phyloP scores from a whole-genome alignment of 2,329 filamentous ascomycete genomes.

The Colletotrichum chrysophilum region DNA sequence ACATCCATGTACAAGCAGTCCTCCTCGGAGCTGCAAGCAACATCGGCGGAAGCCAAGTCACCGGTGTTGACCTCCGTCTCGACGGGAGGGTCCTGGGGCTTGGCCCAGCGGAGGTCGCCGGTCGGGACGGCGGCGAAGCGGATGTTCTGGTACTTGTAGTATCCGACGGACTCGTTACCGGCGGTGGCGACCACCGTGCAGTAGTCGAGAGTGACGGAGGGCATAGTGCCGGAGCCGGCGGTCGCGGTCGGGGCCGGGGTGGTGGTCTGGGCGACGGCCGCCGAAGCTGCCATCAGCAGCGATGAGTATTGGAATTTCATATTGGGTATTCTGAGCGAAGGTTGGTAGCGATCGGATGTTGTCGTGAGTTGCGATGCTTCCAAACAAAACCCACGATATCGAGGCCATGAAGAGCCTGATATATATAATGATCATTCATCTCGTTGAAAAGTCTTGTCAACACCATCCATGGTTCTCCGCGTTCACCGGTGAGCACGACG shows the following conservation, averaged over 20 bases:
- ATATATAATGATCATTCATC: neutral
- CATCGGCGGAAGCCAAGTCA: neutral
- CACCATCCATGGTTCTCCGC: neutral
- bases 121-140: constrained; percentile 27
- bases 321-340: neutral
- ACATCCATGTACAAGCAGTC: neutral
- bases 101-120: constrained; percentile 24
- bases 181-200: neutral
- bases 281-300: neutral
- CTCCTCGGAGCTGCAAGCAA: neutral
- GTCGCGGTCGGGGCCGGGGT: neutral
- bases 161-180: neutral
- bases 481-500: neutral
- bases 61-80: constrained; percentile 4
- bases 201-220: constrained; percentile 4
- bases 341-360: neutral
- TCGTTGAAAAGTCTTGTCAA: neutral
- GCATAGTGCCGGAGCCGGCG: neutral
- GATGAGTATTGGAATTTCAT: neutral
- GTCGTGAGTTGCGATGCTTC: neutral
- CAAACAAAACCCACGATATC: accelerated
- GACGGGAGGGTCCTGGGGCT: neutral
- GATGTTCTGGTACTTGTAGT: constrained; percentile 28
- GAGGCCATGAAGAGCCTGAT: neutral
- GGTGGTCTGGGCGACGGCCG: neutral